Conservation (phyloP, 1,139 yeast genomes). For the Ogataea hybrid region DNA sequence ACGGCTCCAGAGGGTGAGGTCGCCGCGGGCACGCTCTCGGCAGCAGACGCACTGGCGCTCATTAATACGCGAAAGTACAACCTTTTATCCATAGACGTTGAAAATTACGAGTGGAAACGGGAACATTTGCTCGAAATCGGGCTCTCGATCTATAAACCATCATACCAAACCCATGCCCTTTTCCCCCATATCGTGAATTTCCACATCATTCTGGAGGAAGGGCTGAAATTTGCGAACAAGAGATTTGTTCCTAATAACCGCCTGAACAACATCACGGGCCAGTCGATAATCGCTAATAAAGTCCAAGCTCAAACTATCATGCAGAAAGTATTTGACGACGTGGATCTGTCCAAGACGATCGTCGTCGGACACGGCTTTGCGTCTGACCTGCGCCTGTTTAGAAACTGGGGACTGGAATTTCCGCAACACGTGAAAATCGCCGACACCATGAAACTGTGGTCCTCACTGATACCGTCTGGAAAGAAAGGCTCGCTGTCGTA, state of each 20-base stretch:
- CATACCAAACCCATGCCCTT: slow-evolving; percentile 38
- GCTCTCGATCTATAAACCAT: slow-evolving; percentile 62
- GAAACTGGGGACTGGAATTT: slow-evolving; percentile 44
- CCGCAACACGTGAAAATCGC: slow-evolving; percentile 36
- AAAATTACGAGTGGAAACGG: slow-evolving; percentile 55
- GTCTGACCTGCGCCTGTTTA: slow-evolving; percentile 60
- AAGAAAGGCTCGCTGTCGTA: slow-evolving; percentile 49
- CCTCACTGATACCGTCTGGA: slow-evolving; percentile 38
- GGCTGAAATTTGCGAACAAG: slow-evolving; percentile 48
- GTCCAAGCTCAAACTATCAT: slow-evolving; percentile 40
- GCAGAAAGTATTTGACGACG: slow-evolving; percentile 42
- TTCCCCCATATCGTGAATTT: slow-evolving; percentile 46
- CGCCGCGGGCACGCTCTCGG: slow-evolving; percentile 10
- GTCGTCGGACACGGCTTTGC: slow-evolving; percentile 69
- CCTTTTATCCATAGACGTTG: slow-evolving; percentile 60
- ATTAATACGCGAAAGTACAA: slow-evolving; percentile 32
- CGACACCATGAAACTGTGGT: slow-evolving; percentile 57
- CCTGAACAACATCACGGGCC: slow-evolving; percentile 54
- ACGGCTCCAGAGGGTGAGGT: background rate
- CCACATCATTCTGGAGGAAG: slow-evolving; percentile 59
- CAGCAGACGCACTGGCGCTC: slow-evolving; percentile 21
- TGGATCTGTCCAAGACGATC: slow-evolving; percentile 31
- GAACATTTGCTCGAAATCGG: slow-evolving; percentile 63
- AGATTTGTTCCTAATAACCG: slow-evolving; percentile 62
- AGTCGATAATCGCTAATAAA: slow-evolving; percentile 43